Evolutionary conservation across 2,329 filamentous ascomycete genomes (phyloP).

Genomic region (Chaetomium olivaceum): DNA sequence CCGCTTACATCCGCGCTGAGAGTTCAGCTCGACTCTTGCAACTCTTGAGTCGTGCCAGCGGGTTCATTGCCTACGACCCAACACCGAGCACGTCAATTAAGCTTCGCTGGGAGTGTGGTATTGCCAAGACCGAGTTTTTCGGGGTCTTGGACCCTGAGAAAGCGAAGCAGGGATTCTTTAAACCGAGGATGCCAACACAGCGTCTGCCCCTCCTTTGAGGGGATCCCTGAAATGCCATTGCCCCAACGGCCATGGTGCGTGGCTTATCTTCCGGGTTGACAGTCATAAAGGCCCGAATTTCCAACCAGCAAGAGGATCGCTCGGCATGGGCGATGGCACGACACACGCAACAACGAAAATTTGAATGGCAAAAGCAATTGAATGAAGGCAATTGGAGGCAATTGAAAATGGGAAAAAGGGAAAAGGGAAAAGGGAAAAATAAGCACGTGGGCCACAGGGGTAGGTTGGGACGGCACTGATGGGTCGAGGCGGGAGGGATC

Average conservation of each 20-base stretch:
- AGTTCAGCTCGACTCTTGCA: too few species aligned
- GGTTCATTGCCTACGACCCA: too few species aligned
- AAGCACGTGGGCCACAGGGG: neutral
- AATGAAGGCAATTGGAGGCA: neutral
- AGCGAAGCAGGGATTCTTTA: neutral
- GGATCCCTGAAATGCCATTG: neutral
- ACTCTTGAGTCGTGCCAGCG: too few species aligned
- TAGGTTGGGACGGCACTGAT: neutral
- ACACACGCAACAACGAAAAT: neutral
- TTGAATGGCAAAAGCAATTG: neutral
- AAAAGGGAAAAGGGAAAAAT: neutral
- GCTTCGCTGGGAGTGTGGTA: neutral
- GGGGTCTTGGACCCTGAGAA: neutral
- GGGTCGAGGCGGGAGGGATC: neutral
- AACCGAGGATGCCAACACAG: conserved; percentile 6
- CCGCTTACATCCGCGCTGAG: too few species aligned
- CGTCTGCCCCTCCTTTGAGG: neutral
- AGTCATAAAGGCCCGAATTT: neutral
- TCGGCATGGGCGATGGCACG: neutral
- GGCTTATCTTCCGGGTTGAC: neutral
- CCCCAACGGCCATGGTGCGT: neutral
- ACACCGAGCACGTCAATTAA: neutral
- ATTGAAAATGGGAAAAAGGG: neutral
- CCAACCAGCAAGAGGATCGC: neutral
- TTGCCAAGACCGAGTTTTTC: neutral